Percentiles rank a stretch among this genome's conserved stretches.
Evolutionary conservation across 352 stramenopile species (phyloP).

Genomic region (Pythium volutum): DNA sequence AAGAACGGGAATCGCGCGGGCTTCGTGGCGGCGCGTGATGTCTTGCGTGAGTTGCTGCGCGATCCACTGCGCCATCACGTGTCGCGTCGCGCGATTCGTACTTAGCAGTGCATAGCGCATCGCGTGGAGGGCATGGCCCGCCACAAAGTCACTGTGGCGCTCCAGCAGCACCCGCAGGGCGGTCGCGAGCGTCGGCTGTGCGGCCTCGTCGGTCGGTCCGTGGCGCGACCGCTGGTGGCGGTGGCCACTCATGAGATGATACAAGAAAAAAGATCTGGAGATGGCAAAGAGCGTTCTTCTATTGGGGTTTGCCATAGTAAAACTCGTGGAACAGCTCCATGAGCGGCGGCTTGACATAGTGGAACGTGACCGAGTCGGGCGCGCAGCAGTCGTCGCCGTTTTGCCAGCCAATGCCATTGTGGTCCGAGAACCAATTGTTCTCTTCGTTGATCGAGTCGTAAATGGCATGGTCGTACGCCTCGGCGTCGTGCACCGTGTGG

Average conservation of each 20-base stretch:
- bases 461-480: conserved; percentile 66
- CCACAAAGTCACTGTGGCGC: conserved; percentile 14
- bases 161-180: conserved; percentile 14
- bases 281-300: conserved; percentile 13
- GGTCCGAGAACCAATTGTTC: conserved; percentile 89
- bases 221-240: background rate
- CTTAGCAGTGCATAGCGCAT: conserved; percentile 1
- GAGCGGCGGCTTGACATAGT: conserved; percentile 83
- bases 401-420: conserved; percentile 76
- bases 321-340: conserved; percentile 86
- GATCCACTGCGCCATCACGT: conserved; percentile 5
- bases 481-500: conserved; percentile 58
- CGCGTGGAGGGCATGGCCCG: background rate
- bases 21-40: conserved; percentile 22
- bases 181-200: background rate
- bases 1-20: background rate
- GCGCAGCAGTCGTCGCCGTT: conserved; percentile 75
- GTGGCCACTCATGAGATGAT: background rate
- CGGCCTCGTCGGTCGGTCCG: background rate
- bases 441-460: conserved; percentile 81
- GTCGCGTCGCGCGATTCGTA: background rate
- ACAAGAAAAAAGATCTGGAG: background rate
- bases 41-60: background rate
- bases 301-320: conserved; percentile 52
- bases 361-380: conserved; percentile 76